phyloP scores from a whole-genome alignment of 495 filamentous ascomycete species.

The Aspergillus steynii region DNA sequence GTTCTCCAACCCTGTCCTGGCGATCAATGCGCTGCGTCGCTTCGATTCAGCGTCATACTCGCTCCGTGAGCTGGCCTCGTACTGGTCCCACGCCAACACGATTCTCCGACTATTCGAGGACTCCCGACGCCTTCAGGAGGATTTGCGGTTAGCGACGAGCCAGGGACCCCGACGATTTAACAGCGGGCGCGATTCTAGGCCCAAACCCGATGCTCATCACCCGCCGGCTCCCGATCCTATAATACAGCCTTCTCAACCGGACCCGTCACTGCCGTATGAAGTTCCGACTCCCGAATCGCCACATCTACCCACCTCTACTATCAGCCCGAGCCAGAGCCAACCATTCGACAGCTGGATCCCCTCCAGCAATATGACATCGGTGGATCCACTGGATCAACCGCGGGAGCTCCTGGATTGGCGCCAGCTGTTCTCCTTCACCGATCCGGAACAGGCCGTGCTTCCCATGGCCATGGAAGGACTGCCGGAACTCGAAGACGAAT shows the following conservation, averaged over 20 bases:
- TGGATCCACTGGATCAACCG: conserved; percentile 37
- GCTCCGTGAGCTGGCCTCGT: conserved; percentile 44
- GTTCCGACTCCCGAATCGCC: conserved; percentile 39
- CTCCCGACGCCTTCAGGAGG: conserved; percentile 47
- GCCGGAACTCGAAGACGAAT: conserved; percentile 48
- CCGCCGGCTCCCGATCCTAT: conserved; percentile 8
- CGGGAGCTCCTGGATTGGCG: conserved; percentile 48
- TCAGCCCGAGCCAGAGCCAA: conserved; percentile 30
- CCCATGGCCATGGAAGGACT: conserved; percentile 43
- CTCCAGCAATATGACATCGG: conserved; percentile 18
- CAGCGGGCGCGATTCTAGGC: conserved; percentile 13
- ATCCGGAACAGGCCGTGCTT: conserved; percentile 40
- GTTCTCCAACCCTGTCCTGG: conserved; percentile 50
- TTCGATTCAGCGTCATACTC: conserved; percentile 49
- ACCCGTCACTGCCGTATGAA: conserved; percentile 32
- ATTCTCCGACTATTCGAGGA: conserved; percentile 50
- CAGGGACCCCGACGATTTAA: conserved; percentile 40
- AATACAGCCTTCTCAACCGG: conserved; percentile 23
- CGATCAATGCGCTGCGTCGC: conserved; percentile 49
- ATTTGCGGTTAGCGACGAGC: conserved; percentile 40
- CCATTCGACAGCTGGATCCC: conserved; percentile 44
- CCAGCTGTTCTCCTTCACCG: conserved; percentile 47
- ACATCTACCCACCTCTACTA: conserved; percentile 20
- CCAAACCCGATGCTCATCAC: conserved; percentile 9
- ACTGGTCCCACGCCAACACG: conserved; percentile 48